Evolutionary conservation across 1,139 yeast species (phyloP).

Genomic region (Geotrichum carabidarum): DNA sequence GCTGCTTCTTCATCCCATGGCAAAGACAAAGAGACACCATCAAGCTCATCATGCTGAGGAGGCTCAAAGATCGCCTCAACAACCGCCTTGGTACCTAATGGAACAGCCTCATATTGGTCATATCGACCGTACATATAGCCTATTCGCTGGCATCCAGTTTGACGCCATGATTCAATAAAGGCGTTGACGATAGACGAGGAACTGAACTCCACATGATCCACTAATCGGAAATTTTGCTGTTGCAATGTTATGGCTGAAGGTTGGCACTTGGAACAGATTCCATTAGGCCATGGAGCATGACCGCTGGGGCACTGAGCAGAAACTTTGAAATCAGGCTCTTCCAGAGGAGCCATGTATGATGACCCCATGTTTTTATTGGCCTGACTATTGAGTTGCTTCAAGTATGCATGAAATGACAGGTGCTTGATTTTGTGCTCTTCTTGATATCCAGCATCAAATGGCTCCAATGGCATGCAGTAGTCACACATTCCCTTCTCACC

Average conservation of each 20-base stretch:
- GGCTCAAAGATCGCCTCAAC: slow-evolving; percentile 94
- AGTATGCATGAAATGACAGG: slow-evolving; percentile 76
- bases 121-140: slow-evolving; percentile 84
- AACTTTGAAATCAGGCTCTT: slow-evolving; percentile 65
- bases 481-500: slow-evolving; percentile 97
- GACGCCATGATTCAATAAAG: slow-evolving; percentile 89
- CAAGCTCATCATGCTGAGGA: slow-evolving; percentile 79
- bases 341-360: slow-evolving; percentile 75
- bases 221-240: slow-evolving; percentile 89
- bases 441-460: slow-evolving; percentile 81
- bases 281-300: slow-evolving; percentile 89
- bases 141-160: slow-evolving; percentile 77
- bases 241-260: slow-evolving; percentile 92
- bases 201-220: slow-evolving; percentile 92
- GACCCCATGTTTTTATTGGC: slow-evolving; percentile 61
- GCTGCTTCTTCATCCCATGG: slow-evolving; percentile 49
- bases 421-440: slow-evolving; percentile 79
- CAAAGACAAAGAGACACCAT: slow-evolving; percentile 66
- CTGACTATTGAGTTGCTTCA: slow-evolving; percentile 65
- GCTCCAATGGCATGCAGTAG: slow-evolving; percentile 91
- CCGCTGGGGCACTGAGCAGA: slow-evolving; percentile 65
- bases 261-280: slow-evolving; percentile 95
- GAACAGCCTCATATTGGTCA: slow-evolving; percentile 71
- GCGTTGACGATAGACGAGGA: slow-evolving; percentile 65
- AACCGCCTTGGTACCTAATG: slow-evolving; percentile 87